Evolutionary conservation across 768 basidiomycete genomes (phyloP).

Genomic region (Trametes cingulata): DNA sequence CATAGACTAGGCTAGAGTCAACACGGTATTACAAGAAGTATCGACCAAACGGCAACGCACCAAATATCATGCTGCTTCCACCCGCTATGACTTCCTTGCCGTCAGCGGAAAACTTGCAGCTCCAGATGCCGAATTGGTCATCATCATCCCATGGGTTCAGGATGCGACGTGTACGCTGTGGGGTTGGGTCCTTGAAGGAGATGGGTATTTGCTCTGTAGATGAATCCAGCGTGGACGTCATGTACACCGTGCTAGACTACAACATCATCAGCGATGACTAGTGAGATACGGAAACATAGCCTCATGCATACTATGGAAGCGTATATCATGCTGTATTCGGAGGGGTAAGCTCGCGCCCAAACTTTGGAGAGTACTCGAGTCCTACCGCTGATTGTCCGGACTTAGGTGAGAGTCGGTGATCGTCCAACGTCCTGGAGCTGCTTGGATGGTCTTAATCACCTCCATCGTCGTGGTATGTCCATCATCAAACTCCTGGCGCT

Average conservation of each 20-base stretch:
- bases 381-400: slow-evolving; percentile 81
- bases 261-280: slow-evolving; percentile 10
- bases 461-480: slow-evolving; percentile 53
- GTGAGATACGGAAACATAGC: not conserved
- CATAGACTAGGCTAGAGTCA: slow-evolving; percentile 72
- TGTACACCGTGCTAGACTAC: slow-evolving; percentile 73
- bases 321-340: slow-evolving; percentile 77
- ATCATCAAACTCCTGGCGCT: slow-evolving; percentile 28
- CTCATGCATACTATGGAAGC: slow-evolving; percentile 70
- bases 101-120: slow-evolving; percentile 94
- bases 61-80: slow-evolving; percentile 79
- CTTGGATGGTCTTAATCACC: slow-evolving; percentile 67
- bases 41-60: slow-evolving; percentile 33
- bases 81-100: slow-evolving; percentile 95
- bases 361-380: slow-evolving; percentile 2
- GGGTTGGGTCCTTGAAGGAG: slow-evolving; percentile 37
- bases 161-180: slow-evolving; percentile 20
- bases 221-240: slow-evolving; percentile 70
- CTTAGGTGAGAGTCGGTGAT: slow-evolving; percentile 94
- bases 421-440: slow-evolving; percentile 82
- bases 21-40: not conserved
- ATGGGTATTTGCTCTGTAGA: slow-evolving; percentile 64
- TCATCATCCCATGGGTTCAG: slow-evolving; percentile 41
- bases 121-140: slow-evolving; percentile 79
- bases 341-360: too few relatives aligned